Conservation (phyloP, 257 asterid species). For the Solanum bukasovii region DNA sequence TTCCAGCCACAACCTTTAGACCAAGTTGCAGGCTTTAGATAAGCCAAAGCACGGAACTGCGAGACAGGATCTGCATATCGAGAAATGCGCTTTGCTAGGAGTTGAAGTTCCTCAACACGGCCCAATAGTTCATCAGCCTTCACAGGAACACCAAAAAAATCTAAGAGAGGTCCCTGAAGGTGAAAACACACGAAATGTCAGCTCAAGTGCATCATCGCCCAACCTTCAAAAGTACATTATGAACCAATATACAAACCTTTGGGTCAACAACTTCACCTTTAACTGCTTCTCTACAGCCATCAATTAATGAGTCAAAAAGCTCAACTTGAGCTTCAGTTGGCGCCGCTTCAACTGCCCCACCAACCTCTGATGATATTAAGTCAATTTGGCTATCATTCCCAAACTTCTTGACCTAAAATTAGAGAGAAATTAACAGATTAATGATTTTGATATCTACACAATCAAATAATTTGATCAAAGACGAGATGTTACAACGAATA, state of each 20-base stretch:
- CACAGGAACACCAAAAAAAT: constrained; percentile 95
- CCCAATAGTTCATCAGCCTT: constrained; percentile 84
- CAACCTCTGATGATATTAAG: constrained; percentile 84
- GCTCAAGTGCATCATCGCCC: neutral
- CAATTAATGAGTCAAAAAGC: constrained; percentile 83
- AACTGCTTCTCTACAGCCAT: constrained; percentile 87
- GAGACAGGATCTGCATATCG: constrained; percentile 79
- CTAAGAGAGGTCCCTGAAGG: constrained; percentile 83
- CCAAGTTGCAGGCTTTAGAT: constrained; percentile 92
- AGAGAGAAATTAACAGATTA: neutral
- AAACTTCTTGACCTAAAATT: constrained; percentile 78
- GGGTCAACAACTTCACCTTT: constrained; percentile 62
- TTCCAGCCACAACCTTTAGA: constrained; percentile 99
- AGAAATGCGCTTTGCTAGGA: constrained; percentile 82
- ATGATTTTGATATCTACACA: neutral
- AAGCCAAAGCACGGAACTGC: constrained; percentile 77
- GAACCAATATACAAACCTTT: constrained; percentile 33
- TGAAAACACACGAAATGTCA: neutral
- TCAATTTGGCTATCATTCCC: constrained; percentile 85
- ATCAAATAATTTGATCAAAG: neutral
- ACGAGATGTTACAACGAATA: neutral
- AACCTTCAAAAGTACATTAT: neutral
- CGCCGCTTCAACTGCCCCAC: constrained; percentile 92
- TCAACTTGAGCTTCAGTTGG: constrained; percentile 89
- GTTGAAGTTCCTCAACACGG: constrained; percentile 96